Conservation (phyloP, 108 stramenopile genomes). For the Bacterosira constricta region DNA sequence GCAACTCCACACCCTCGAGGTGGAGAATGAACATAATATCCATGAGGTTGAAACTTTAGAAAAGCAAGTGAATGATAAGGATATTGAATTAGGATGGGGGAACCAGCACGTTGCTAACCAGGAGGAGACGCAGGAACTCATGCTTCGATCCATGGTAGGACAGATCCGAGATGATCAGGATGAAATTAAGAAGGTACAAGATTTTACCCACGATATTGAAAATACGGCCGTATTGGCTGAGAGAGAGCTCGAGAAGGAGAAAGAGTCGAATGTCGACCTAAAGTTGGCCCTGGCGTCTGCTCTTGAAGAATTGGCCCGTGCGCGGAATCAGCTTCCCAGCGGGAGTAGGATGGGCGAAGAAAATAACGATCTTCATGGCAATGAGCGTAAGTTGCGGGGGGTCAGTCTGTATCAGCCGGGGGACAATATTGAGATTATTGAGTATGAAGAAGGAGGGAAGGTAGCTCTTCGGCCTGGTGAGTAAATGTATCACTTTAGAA, state of each 20-base stretch:
- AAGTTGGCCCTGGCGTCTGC: background rate
- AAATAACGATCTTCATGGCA: background rate
- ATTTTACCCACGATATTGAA: too few relatives aligned
- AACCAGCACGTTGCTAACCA: background rate
- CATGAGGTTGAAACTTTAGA: background rate
- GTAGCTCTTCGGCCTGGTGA: background rate
- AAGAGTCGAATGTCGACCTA: background rate
- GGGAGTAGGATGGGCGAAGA: background rate
- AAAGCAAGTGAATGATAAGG: background rate
- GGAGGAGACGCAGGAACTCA: background rate
- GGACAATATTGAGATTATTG: constrained; percentile 1
- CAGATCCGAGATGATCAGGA: background rate
- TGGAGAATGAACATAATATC: background rate
- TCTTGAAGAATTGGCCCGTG: background rate
- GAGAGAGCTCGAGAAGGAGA: background rate
- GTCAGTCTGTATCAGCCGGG: background rate
- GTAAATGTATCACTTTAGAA: too few relatives aligned
- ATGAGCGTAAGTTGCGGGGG: background rate
- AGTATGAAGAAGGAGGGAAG: background rate
- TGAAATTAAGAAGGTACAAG: background rate
- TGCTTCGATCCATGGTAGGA: background rate
- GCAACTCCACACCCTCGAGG: background rate
- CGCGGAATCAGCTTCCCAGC: background rate
- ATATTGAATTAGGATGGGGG: background rate
- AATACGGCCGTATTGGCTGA: background rate